Percentiles rank a stretch among this genome's conserved stretches.
Evolutionary conservation across 371 early-diverging fungal genomes (phyloP).

Genomic region (Apophysomyces variabilis): DNA sequence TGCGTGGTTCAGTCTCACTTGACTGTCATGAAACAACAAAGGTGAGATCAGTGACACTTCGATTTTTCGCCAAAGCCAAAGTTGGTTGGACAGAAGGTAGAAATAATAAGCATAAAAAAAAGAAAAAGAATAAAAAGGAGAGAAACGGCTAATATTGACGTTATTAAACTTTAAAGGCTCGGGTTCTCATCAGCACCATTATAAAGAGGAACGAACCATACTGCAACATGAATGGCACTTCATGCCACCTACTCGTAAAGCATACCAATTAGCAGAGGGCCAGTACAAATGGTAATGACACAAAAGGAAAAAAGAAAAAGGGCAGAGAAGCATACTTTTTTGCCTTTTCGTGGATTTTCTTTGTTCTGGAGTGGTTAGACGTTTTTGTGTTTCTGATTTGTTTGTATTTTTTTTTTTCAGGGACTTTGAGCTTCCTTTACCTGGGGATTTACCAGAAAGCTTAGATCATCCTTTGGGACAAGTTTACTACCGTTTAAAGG

Average conservation of each 20-base stretch:
- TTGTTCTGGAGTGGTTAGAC: neutral
- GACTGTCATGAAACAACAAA: slow-evolving; percentile 48
- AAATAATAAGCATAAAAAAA: too few species aligned
- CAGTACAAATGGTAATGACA: slow-evolving; percentile 48
- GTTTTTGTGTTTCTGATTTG: neutral
- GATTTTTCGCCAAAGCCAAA: slow-evolving; percentile 48
- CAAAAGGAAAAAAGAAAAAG: neutral
- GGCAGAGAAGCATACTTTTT: too few species aligned
- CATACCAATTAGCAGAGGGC: slow-evolving; percentile 43
- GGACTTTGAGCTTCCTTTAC: slow-evolving; percentile 56
- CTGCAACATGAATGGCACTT: slow-evolving; percentile 54
- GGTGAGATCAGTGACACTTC: slow-evolving; percentile 42
- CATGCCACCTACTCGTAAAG: slow-evolving; percentile 37
- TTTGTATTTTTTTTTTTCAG: slow-evolving; percentile 16
- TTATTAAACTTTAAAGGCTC: slow-evolving; percentile 24
- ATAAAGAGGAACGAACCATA: slow-evolving; percentile 45
- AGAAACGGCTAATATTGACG: neutral
- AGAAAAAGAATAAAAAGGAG: neutral
- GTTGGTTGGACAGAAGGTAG: slow-evolving; percentile 55
- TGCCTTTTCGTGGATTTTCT: neutral
- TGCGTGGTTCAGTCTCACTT: slow-evolving; percentile 47
- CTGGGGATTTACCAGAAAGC: slow-evolving; percentile 55
- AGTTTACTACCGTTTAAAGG: slow-evolving; percentile 46
- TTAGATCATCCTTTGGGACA: slow-evolving; percentile 44
- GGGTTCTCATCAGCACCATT: slow-evolving; percentile 52